These are phyloP conservation scores for Fomitiporia mediterranea DNA, from an alignment of 1,284 basidiomycete genomes.

Conservation along the genomic window DNA sequence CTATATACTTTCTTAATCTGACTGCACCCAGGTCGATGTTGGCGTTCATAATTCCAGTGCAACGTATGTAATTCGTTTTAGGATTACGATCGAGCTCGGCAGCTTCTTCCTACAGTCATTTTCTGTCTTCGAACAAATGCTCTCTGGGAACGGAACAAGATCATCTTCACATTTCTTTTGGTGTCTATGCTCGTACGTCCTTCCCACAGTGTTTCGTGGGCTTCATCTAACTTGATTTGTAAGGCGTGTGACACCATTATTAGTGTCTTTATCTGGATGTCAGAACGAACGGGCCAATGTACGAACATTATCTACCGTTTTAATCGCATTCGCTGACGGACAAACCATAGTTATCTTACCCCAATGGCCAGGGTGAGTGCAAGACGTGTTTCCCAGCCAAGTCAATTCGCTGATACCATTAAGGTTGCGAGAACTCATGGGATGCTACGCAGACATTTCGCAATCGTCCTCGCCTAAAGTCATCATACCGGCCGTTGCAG, in stretches of 20 bases:
- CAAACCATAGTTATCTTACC: neutral
- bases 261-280: conserved; percentile 6
- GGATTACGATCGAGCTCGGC: neutral
- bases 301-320: neutral
- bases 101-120: conserved; percentile 6
- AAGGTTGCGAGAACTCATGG: neutral
- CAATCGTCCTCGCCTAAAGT: neutral
- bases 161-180: conserved; percentile 3
- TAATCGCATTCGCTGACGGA: neutral
- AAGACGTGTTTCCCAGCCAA: neutral
- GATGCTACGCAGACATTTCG: neutral
- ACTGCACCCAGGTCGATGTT: conserved; percentile 11
- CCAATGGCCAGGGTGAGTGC: neutral
- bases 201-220: neutral
- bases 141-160: conserved; percentile 15
- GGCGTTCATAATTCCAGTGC: conserved; percentile 13
- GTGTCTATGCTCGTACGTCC: conserved; percentile 5
- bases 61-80: conserved; percentile 1
- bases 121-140: conserved; percentile 15
- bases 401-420: neutral
- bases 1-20: neutral
- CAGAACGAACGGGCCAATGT: neutral
- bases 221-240: too few relatives aligned
- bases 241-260: conserved; percentile 7
- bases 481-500: conserved; percentile 12